Percentiles rank a stretch among this genome's conserved stretches.
These are phyloP conservation scores for Diaporthe ilicicola DNA, from an alignment of 2,329 filamentous ascomycete species.

Conservation along the genomic window DNA sequence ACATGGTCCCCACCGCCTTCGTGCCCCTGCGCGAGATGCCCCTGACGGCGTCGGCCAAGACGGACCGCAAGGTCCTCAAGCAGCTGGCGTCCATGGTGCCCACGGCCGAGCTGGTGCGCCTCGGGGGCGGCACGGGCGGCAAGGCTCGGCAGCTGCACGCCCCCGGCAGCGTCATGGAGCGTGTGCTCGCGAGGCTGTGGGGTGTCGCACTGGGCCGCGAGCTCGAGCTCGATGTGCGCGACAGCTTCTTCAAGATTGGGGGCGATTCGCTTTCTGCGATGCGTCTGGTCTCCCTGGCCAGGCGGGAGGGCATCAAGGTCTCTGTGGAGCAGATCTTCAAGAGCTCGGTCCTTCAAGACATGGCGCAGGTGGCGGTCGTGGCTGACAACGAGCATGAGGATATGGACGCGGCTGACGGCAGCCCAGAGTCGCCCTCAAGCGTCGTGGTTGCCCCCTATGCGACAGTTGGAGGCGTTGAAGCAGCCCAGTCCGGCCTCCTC, in stretches of 20 bases:
- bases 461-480: background rate
- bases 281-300: conserved; percentile 31
- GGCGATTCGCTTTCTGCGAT: conserved; percentile 43
- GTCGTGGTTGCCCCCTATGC: background rate
- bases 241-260: conserved; percentile 42
- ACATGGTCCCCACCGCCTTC: conserved; percentile 15
- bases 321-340: conserved; percentile 12
- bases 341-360: background rate
- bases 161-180: background rate
- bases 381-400: background rate
- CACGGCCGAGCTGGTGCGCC: background rate
- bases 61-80: conserved; percentile 10
- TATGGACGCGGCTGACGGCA: background rate
- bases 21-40: background rate
- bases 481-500: background rate
- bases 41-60: background rate
- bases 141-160: background rate
- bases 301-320: background rate
- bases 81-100: background rate
- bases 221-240: conserved; percentile 26
- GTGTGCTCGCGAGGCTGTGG: background rate
- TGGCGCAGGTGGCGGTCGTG: background rate
- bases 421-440: background rate
- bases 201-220: background rate
- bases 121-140: background rate